Percentiles rank a stretch among this genome's conserved stretches.
Conservation (phyloP, 2,329 filamentous ascomycete species). For the Dactylellina drechsleri region DNA sequence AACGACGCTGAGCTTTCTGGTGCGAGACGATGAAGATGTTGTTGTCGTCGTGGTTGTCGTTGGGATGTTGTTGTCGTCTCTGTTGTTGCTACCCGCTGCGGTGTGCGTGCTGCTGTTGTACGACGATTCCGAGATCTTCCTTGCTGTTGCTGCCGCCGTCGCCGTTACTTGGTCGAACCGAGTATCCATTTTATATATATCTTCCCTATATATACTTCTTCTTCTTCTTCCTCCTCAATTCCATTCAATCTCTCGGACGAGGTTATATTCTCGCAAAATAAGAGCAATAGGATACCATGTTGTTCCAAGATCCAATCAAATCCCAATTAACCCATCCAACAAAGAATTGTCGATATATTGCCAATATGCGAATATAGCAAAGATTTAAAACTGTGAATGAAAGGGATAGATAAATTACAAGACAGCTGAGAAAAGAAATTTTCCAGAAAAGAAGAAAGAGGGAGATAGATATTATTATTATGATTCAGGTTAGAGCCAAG, state of each 20-base stretch:
- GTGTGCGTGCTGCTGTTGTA: constrained; percentile 27
- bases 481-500: neutral
- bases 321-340: too few relatives aligned
- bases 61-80: constrained; percentile 16
- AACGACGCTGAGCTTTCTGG: constrained; percentile 44
- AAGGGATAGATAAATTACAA: constrained; percentile 12
- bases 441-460: too few relatives aligned
- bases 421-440: constrained; percentile 26
- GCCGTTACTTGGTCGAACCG: too few relatives aligned
- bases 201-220: too few relatives aligned
- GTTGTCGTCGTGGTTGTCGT: constrained; percentile 21
- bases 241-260: too few relatives aligned
- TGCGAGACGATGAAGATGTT: constrained; percentile 10
- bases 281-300: too few relatives aligned
- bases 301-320: too few relatives aligned
- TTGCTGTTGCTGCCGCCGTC: neutral
- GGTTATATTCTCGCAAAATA: too few relatives aligned
- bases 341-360: too few relatives aligned
- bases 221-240: too few relatives aligned
- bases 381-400: constrained; percentile 3
- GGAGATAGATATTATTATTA: too few relatives aligned
- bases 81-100: constrained; percentile 24
- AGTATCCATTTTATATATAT: too few relatives aligned
- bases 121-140: neutral
- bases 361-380: neutral